phyloP scores from a whole-genome alignment of 768 basidiomycete species.

The Phylloporus scabripes region DNA sequence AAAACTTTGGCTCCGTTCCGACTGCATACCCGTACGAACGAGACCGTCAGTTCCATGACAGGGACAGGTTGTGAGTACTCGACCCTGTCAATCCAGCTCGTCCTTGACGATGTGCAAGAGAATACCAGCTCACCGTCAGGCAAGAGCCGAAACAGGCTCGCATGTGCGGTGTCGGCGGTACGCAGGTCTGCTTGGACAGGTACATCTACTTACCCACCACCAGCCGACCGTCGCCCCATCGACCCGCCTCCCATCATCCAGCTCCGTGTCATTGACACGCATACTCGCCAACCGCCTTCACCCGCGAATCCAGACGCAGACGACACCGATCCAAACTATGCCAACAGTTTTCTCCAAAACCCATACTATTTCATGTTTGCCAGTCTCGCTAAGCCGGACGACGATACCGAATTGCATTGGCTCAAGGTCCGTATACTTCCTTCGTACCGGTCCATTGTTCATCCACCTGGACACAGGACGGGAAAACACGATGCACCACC shows the following conservation, averaged over 20 bases:
- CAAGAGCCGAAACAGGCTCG: constrained; percentile 91
- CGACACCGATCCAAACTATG: constrained; percentile 37
- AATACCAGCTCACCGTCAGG: constrained; percentile 80
- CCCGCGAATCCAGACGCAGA: constrained; percentile 28
- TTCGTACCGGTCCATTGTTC: background rate
- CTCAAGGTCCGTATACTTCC: constrained; percentile 47
- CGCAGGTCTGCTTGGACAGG: constrained; percentile 30
- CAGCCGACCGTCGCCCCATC: constrained; percentile 92
- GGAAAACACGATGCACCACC: constrained; percentile 86
- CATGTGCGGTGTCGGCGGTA: constrained; percentile 87
- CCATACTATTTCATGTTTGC: constrained; percentile 98
- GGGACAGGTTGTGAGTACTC: constrained; percentile 34
- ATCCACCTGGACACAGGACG: constrained; percentile 48
- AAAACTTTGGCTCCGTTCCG: constrained; percentile 22
- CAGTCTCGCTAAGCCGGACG: constrained; percentile 81
- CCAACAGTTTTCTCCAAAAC: constrained; percentile 72
- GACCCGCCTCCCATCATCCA: constrained; percentile 98
- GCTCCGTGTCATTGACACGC: constrained; percentile 76
- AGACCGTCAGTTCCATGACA: constrained; percentile 26
- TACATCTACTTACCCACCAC: background rate
- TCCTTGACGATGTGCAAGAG: constrained; percentile 40
- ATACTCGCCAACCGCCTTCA: constrained; percentile 30
- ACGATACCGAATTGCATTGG: constrained; percentile 86
- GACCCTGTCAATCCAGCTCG: constrained; percentile 4
- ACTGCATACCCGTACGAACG: constrained; percentile 28